Evolutionary conservation across 2,329 filamentous ascomycete genomes (phyloP).

Genomic region (Fusarium brevicatenulatum): DNA sequence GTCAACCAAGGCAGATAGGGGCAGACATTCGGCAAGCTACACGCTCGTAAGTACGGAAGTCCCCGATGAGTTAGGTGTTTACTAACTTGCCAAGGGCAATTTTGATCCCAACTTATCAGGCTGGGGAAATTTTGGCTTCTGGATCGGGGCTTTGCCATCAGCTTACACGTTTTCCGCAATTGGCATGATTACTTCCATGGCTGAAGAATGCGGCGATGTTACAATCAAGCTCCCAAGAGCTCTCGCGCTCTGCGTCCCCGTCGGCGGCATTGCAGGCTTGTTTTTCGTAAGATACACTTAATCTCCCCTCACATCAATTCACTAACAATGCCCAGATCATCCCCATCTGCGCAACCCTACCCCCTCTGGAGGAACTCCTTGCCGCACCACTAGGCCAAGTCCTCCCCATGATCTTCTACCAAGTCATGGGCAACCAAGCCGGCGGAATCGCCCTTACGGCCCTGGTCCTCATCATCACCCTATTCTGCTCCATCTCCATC

Average conservation of each 20-base stretch:
- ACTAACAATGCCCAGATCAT: conserved; percentile 25
- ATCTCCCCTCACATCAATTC: conserved; percentile 47
- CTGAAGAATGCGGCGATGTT: conserved; percentile 68
- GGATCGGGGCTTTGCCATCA: conserved; percentile 61
- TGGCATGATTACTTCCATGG: conserved; percentile 64
- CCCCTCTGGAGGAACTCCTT: conserved; percentile 72
- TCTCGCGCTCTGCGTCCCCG: conserved; percentile 72
- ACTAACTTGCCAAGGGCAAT: conserved; percentile 59
- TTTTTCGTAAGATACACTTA: conserved; percentile 59
- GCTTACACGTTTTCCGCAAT: conserved; percentile 58
- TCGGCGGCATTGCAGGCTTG: conserved; percentile 70
- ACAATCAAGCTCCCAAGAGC: conserved; percentile 71
- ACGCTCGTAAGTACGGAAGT: conserved; percentile 29
- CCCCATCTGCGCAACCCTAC: conserved; percentile 69
- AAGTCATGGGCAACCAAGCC: conserved; percentile 75
- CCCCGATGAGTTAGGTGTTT: accelerated
- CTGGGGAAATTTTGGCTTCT: conserved; percentile 73
- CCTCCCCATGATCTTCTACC: conserved; percentile 79
- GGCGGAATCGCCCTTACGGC: conserved; percentile 82
- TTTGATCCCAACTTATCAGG: conserved; percentile 75
- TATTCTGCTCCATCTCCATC: conserved; percentile 80
- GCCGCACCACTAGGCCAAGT: conserved; percentile 76
- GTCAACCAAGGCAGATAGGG: conserved; percentile 67
- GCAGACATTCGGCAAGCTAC: conserved; percentile 65
- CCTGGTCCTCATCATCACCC: conserved; percentile 77